Conservation (phyloP, 202 grass and related monocot genomes). For the Carex arenaria region DNA sequence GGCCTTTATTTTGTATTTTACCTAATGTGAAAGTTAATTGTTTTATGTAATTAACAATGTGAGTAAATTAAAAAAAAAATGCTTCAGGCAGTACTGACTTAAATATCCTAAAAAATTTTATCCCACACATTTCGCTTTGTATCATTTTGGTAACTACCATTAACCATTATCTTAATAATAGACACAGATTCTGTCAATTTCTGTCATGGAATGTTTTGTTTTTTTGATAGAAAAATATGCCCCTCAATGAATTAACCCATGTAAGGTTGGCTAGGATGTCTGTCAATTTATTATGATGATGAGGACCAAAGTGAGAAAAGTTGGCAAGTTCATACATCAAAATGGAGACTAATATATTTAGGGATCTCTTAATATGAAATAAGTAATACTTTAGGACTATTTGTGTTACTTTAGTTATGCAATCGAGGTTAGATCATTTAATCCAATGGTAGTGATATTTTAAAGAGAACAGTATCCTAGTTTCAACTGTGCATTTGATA, state of each 20-base stretch:
- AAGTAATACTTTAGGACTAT: background rate
- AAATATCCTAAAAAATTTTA: background rate
- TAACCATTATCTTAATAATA: background rate
- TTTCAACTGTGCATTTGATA: background rate
- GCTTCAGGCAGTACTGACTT: background rate
- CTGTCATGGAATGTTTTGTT: background rate
- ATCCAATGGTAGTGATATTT: background rate
- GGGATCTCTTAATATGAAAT: background rate
- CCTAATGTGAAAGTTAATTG: background rate
- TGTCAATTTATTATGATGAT: background rate
- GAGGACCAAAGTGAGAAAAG: background rate
- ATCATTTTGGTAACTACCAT: background rate
- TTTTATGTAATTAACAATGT: background rate
- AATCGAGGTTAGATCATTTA: background rate
- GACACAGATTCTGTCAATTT: background rate
- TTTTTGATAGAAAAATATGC: background rate
- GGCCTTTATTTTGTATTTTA: background rate
- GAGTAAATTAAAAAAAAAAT: background rate
- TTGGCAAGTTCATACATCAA: background rate
- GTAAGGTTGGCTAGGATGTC: background rate
- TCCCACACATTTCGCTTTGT: background rate
- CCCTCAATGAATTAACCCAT: background rate
- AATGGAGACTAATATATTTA: background rate
- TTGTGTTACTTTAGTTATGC: background rate
- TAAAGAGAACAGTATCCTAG: background rate